A percentile compares a stretch with the other conserved stretches of the same genome.
phyloP scores from a whole-genome alignment of 2,329 filamentous ascomycete genomes.

The Aureobasidium sp. region DNA sequence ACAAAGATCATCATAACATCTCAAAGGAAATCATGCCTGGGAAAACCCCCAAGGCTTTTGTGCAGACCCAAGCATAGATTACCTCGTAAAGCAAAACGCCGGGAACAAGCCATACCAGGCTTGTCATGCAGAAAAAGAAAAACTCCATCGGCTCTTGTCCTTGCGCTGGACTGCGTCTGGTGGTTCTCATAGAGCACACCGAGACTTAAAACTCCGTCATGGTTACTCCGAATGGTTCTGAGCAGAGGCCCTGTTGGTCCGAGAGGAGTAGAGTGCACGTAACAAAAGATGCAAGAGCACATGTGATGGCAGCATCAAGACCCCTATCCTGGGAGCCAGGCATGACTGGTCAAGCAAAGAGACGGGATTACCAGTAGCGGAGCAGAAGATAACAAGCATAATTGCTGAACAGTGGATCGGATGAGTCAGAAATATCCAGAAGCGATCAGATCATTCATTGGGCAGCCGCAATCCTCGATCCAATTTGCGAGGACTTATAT shows the following conservation, averaged over 20 bases:
- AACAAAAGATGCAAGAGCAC: neutral
- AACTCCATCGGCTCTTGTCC: neutral
- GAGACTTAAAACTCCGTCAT: neutral
- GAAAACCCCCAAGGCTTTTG: neutral
- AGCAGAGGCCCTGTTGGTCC: neutral
- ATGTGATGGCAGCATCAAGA: neutral
- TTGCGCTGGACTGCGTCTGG: neutral
- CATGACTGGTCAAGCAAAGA: neutral
- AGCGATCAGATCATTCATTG: neutral
- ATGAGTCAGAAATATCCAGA: neutral
- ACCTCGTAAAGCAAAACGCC: constrained; percentile 7
- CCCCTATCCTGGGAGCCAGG: neutral
- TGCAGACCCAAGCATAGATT: neutral
- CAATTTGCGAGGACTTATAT: neutral
- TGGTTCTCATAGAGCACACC: neutral
- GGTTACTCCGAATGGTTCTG: neutral
- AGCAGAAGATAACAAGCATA: neutral
- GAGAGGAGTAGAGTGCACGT: neutral
- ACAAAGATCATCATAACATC: neutral
- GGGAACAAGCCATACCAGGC: neutral
- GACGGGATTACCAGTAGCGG: neutral
- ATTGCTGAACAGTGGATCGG: no score
- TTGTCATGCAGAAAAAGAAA: neutral
- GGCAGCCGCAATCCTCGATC: neutral
- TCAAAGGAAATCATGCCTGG: constrained; percentile 1